Base-by-base conservation (phyloP, 2,329 filamentous ascomycete species). In the Fusarium veterinarium region DNA sequence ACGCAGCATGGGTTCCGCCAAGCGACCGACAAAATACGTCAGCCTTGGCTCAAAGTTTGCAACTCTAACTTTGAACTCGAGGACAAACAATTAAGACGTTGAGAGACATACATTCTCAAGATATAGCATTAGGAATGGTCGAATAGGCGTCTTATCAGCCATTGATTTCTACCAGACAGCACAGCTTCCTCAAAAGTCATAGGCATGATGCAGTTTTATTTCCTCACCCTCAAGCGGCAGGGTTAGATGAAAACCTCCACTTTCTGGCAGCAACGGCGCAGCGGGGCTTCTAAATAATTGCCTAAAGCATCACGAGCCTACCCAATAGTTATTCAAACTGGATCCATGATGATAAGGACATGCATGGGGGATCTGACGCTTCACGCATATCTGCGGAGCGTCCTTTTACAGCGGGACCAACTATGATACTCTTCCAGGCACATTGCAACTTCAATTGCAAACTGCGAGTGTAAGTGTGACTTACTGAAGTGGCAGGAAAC, bases 291-390 rank as follows among this genome's bases (percentile, higher is more conserved):
- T 33, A 23, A 25, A 69, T 38, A 31, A 67, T 67, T 67, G 64
- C 62, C 64, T 67, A 67, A 67, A 67, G 37, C 62, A 60, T 67
- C 25, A 25, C 42, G 58, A 67, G 46, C 20, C 37, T 44, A 56
- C 66, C 74, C 64, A 69, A 75, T 69, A 52, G 41, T 37, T 40
- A 51, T 67, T 67, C 51, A 71, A 60, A 59, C 60, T 55, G 60
- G 61, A 62, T 69, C 58, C 69, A 63, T 61, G 60, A 64, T 72
- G 75, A 77, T 77, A 77, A 77, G 75, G 72, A 60, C 75, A 76
- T 77, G 75, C 75, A 77, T 75, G 69, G 71, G 68, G 71, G 75
- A 77, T 77, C 75, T 76, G 75, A 73, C 75, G 65, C 65, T 71
- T 75, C 56, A 69, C 64, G 65, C 64, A 65, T 67, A 53, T 64